These are phyloP conservation scores for Musa troglodytarum DNA, from an alignment of 176 grass and related monocot species.

Conservation along the genomic window DNA sequence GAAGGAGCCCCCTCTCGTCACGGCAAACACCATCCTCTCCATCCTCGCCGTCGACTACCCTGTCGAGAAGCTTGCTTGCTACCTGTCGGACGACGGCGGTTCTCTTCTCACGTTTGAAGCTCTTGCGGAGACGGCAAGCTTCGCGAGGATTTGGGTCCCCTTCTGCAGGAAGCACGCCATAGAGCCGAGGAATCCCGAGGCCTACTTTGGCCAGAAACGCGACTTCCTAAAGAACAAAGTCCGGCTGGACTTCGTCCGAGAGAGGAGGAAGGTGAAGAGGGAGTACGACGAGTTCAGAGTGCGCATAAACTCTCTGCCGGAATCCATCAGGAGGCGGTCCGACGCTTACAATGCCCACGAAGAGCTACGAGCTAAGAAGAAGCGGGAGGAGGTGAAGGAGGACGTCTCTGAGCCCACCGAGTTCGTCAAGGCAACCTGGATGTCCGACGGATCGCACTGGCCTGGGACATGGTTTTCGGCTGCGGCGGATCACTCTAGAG, in stretches of 20 bases:
- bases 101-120: slow-evolving; percentile 87
- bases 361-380: slow-evolving; percentile 47
- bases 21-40: slow-evolving; percentile 86
- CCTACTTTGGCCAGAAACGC: slow-evolving; percentile 63
- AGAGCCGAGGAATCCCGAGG: slow-evolving; percentile 66
- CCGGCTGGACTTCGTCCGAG: slow-evolving; percentile 61
- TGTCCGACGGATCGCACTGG: slow-evolving; percentile 85
- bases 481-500: slow-evolving; percentile 51
- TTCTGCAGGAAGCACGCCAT: slow-evolving; percentile 91
- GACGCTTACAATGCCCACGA: slow-evolving; percentile 89
- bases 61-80: slow-evolving; percentile 86
- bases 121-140: slow-evolving; percentile 73
- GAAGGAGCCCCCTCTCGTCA: slow-evolving; percentile 85
- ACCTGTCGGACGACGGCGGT: slow-evolving; percentile 83
- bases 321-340: slow-evolving; percentile 62
- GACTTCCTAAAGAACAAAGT: slow-evolving; percentile 84
- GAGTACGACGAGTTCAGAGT: slow-evolving; percentile 98
- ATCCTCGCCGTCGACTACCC: slow-evolving; percentile 92
- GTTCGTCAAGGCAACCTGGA: slow-evolving; percentile 59
- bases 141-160: slow-evolving; percentile 61
- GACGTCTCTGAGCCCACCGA: not conserved
- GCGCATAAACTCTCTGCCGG: slow-evolving; percentile 54
- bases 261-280: slow-evolving; percentile 75
- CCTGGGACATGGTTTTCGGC: slow-evolving; percentile 56
- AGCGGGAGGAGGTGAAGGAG: slow-evolving; percentile 32